phyloP scores from a whole-genome alignment of 805 yeast species.

The Ascoidea rubescens region DNA sequence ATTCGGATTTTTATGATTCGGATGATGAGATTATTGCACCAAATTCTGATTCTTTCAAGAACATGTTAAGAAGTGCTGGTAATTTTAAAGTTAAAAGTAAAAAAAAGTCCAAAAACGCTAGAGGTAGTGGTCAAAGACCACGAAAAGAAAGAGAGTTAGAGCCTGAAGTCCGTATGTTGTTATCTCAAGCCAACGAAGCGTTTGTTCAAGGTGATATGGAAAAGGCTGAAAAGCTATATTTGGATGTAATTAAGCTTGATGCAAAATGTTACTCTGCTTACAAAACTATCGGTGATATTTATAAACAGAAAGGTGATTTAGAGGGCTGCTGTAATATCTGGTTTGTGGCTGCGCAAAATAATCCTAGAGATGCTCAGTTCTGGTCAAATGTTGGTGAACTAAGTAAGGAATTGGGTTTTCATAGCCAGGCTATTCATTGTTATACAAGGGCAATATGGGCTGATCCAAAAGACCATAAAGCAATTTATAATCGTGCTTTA shows the following conservation, averaged over 20 bases:
- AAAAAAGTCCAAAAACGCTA: not conserved
- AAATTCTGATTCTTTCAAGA: not conserved
- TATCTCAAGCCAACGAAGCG: conserved; percentile 69
- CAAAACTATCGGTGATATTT: conserved; percentile 78
- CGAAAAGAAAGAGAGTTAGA: conserved; percentile 27
- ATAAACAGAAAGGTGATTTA: conserved; percentile 47
- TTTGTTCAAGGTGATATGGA: conserved; percentile 53
- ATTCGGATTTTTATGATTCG: not conserved
- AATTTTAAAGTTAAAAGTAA: not conserved
- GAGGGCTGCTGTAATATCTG: conserved; percentile 70
- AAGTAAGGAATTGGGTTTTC: conserved; percentile 50
- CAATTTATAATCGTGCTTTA: conserved; percentile 49
- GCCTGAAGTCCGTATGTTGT: conserved; percentile 55
- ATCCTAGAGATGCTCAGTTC: conserved; percentile 60
- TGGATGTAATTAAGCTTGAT: conserved; percentile 65
- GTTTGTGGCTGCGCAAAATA: conserved; percentile 70
- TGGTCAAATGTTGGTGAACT: conserved; percentile 70
- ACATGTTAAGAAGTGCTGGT: not conserved
- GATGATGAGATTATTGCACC: not conserved
- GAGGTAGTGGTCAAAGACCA: not conserved
- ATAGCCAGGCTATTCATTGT: conserved; percentile 68
- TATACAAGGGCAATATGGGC: conserved; percentile 47
- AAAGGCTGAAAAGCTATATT: conserved; percentile 43
- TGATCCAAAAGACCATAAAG: conserved; percentile 34
- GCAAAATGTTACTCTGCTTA: conserved; percentile 73